phyloP scores from a whole-genome alignment of 1,139 yeast genomes.

The Geotrichum candidum region DNA sequence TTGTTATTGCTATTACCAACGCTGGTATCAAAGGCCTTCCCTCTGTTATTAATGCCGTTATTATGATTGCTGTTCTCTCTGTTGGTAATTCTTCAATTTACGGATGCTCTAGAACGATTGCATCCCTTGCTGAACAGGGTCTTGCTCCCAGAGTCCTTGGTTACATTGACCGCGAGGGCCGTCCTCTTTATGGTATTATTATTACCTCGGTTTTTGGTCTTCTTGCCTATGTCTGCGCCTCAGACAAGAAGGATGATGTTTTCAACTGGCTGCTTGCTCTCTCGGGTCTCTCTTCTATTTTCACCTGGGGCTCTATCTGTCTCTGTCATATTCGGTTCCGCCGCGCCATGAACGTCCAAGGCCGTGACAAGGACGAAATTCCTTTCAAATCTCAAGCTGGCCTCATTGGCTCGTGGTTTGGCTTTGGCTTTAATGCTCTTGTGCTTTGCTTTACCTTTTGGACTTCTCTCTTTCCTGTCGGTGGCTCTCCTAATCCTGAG shows the following conservation, averaged over 20 bases:
- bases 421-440: slow-evolving; percentile 52
- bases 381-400: slow-evolving; percentile 70
- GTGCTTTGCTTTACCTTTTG: slow-evolving; percentile 77
- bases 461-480: slow-evolving; percentile 67
- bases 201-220: slow-evolving; percentile 57
- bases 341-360: slow-evolving; percentile 61
- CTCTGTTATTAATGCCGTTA: slow-evolving; percentile 66
- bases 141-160: slow-evolving; percentile 68
- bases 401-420: slow-evolving; percentile 61
- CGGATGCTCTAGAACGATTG: slow-evolving; percentile 75
- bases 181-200: slow-evolving; percentile 65
- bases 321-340: slow-evolving; percentile 75
- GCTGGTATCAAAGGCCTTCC: slow-evolving; percentile 60
- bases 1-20: slow-evolving; percentile 58
- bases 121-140: slow-evolving; percentile 76
- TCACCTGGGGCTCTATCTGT: slow-evolving; percentile 77
- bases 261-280: slow-evolving; percentile 77
- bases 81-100: slow-evolving; percentile 73
- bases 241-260: slow-evolving; percentile 61
- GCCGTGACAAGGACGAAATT: slow-evolving; percentile 58
- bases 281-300: slow-evolving; percentile 73
- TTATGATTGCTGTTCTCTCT: slow-evolving; percentile 62
- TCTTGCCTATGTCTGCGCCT: slow-evolving; percentile 62
- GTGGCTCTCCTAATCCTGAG: slow-evolving; percentile 39
- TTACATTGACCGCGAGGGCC: slow-evolving; percentile 68